Base-by-base conservation (phyloP, 176 grass and related monocot genomes). In the barley (Hordeum vulgare) region DNA sequence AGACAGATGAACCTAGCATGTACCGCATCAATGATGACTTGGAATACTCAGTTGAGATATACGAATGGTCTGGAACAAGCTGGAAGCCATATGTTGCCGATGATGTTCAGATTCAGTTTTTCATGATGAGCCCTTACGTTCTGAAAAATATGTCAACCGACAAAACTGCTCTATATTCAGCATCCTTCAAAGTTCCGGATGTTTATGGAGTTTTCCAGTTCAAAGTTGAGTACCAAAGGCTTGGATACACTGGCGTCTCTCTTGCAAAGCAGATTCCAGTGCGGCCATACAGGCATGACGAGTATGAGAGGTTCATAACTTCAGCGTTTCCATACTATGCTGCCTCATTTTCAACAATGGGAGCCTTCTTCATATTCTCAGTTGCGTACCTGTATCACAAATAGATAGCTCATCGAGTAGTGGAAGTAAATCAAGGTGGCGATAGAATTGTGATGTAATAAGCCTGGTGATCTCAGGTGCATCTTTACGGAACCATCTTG, bases 201-300 rank as follows among this genome's bases (percentile, higher is more conserved):
- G 97, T 99, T 44, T 99, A 99, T 71, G 97, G 97, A 80, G 97
- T 99, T 80, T 99, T 99, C 85, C 97, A 99, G 84, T 99, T 96
- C 71, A 99, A 99, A 81, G 85, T 99, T 42, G 91, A 99, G 81
- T 96, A 96, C 83, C 83, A 96, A 65, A 96, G 87, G 65, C 81
- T 99, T 83, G 97, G 97, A 81, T 96, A 96, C 79, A 99, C 97
- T 63, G 91, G 91, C 76, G 66, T 99, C 20, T 92, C 93, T 81
- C 94, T 99, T 81, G 66, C 97, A 26, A 99, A 99, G 57, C 97
- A 99, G 97, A 99, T 99, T 69, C 97, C 97, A 62, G 93, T 96
- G 39, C 78, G 91, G 34, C 97, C 97, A 72, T 96, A 92, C 85
- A 90, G 65, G 77, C 97, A 99, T 77, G 94, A 96, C 45, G 97